A percentile compares a stretch with the other conserved stretches of the same genome.
phyloP scores from a whole-genome alignment of 371 early-diverging fungal genomes.

The Mucor mucedo region DNA sequence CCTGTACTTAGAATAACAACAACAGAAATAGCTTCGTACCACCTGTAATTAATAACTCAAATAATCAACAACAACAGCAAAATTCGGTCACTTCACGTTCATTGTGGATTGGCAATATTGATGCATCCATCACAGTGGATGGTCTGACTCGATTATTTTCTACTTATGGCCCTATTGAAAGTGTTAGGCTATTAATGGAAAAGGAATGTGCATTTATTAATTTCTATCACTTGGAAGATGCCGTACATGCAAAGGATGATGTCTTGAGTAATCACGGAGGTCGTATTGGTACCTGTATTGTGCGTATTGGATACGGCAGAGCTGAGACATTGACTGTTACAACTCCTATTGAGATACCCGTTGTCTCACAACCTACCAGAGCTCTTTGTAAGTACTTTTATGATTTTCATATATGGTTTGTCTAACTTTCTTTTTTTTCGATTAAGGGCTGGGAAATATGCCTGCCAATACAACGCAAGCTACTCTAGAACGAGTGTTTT shows the following conservation, averaged over 20 bases:
- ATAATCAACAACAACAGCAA: slow-evolving; percentile 30
- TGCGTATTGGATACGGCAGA: slow-evolving; percentile 91
- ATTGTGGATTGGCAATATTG: slow-evolving; percentile 96
- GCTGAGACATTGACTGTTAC: slow-evolving; percentile 62
- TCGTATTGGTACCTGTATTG: slow-evolving; percentile 75
- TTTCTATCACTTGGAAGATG: slow-evolving; percentile 84
- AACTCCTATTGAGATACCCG: slow-evolving; percentile 13
- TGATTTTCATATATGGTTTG: neutral
- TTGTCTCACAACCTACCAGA: slow-evolving; percentile 43
- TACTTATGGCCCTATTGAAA: slow-evolving; percentile 91
- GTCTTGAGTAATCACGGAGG: slow-evolving; percentile 78
- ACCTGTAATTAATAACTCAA: slow-evolving; percentile 14
- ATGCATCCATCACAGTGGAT: slow-evolving; percentile 73
- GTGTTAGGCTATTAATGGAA: slow-evolving; percentile 89
- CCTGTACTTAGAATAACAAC: neutral
- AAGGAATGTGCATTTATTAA: slow-evolving; percentile 97
- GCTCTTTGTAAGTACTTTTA: slow-evolving; percentile 44
- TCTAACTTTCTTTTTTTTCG: neutral
- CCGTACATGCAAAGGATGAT: slow-evolving; percentile 83
- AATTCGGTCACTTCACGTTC: slow-evolving; percentile 72
- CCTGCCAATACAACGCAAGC: slow-evolving; percentile 77
- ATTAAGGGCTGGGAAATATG: slow-evolving; percentile 94
- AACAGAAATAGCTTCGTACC: neutral
- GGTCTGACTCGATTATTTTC: slow-evolving; percentile 81
- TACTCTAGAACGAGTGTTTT: slow-evolving; percentile 75